Conservation (phyloP, 2,329 filamentous ascomycete species). For the Coleophoma cylindrospora region DNA sequence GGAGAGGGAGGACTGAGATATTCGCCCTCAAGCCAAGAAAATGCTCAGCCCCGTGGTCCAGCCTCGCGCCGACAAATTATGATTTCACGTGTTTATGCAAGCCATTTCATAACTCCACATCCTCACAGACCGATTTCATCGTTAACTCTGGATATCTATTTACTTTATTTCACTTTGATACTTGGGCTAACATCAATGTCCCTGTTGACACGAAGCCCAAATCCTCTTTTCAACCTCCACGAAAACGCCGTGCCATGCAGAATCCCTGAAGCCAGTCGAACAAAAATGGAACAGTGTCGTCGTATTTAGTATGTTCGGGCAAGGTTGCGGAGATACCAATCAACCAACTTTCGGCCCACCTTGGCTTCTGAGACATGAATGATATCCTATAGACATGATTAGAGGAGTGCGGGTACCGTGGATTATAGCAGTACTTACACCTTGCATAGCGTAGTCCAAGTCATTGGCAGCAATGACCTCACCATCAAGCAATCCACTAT, state of each 20-base stretch:
- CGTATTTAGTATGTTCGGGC: constrained; percentile 77
- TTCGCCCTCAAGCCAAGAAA: neutral
- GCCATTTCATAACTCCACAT: no score
- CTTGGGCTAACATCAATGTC: neutral
- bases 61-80: neutral
- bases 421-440: constrained; percentile 53
- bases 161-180: neutral
- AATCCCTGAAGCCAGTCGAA: constrained; percentile 15
- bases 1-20: no score
- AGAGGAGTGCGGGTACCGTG: constrained; percentile 35
- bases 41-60: neutral
- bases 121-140: neutral
- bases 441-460: constrained; percentile 94
- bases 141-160: neutral
- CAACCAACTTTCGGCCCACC: constrained; percentile 92
- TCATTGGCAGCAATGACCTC: constrained; percentile 92
- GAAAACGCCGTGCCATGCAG: constrained; percentile 25
- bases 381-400: constrained; percentile 58
- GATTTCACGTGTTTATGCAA: neutral
- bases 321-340: constrained; percentile 98
- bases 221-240: constrained; percentile 13
- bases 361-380: constrained; percentile 99
- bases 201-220: constrained; percentile 5
- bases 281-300: constrained; percentile 13
- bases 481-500: constrained; percentile 84